These are phyloP conservation scores for Melampsora abietis-canadensis DNA, from an alignment of 1,284 basidiomycete species.

Conservation along the genomic window DNA sequence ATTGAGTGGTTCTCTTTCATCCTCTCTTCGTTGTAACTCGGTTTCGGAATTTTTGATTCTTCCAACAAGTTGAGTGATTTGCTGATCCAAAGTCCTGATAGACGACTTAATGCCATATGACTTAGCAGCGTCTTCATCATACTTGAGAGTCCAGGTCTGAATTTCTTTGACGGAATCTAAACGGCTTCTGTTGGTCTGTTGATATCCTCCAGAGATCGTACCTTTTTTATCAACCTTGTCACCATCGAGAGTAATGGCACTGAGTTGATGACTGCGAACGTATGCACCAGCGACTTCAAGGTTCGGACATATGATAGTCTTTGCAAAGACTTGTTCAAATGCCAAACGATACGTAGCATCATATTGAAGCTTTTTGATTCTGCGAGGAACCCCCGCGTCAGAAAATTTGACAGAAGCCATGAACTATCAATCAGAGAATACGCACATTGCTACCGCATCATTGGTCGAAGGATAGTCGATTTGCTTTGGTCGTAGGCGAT, in stretches of 20 bases:
- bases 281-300: conserved; percentile 89
- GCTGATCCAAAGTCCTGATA: conserved; percentile 74
- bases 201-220: conserved; percentile 89
- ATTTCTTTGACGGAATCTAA: conserved; percentile 81
- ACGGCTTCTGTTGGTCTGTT: conserved; percentile 83
- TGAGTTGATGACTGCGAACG: conserved; percentile 87
- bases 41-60: conserved; percentile 69
- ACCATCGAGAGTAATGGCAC: conserved; percentile 94
- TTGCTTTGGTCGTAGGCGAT: conserved; percentile 79
- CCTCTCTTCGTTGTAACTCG: conserved; percentile 68
- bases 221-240: conserved; percentile 97
- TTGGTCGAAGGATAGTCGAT: conserved; percentile 65
- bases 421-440: conserved; percentile 37
- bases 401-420: background rate
- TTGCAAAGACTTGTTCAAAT: conserved; percentile 96
- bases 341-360: conserved; percentile 72
- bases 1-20: conserved; percentile 66
- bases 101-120: conserved; percentile 70
- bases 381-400: background rate
- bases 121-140: conserved; percentile 65
- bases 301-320: conserved; percentile 90
- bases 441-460: conserved; percentile 72
- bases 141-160: conserved; percentile 71
- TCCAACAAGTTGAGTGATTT: conserved; percentile 74
- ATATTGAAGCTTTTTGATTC: conserved; percentile 70